Evolutionary conservation across 164 flowering plant species (phyloP).

Genomic region (Nelumbo lutea): DNA sequence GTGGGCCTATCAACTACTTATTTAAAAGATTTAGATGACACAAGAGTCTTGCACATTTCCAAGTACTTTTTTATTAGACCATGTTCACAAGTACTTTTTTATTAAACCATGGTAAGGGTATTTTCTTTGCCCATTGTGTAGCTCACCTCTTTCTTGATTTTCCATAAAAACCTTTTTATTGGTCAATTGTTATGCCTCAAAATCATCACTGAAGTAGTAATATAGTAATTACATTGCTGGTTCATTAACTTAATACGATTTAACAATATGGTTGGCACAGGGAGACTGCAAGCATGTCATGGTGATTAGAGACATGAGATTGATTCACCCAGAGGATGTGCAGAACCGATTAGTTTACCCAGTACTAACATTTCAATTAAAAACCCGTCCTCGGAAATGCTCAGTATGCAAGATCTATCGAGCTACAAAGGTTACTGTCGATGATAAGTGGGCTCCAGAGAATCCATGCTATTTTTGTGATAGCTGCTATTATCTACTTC

Average conservation of each 20-base stretch:
- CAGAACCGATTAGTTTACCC: constrained; percentile 73
- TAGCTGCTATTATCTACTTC: constrained; percentile 67
- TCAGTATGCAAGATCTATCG: constrained; percentile 52
- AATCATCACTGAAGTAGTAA: no score
- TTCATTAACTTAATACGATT: neutral
- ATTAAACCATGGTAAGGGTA: no score
- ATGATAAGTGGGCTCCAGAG: constrained; percentile 72
- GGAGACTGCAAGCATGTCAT: constrained; percentile 74
- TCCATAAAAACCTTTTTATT: no score
- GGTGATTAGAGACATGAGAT: constrained; percentile 88
- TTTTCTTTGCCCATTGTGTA: no score
- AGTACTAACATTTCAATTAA: constrained; percentile 38
- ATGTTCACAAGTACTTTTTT: no score
- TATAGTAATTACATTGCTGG: no score
- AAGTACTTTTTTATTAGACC: no score
- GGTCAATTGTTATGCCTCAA: neutral
- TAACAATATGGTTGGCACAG: constrained; percentile 22
- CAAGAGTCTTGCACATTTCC: no score
- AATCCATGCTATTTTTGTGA: constrained; percentile 87
- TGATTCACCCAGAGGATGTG: constrained; percentile 76
- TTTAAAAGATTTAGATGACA: no score
- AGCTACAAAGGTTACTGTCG: constrained; percentile 65
- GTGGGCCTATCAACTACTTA: no score
- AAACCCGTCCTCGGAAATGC: constrained; percentile 48
- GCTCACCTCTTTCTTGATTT: no score